Percentiles rank a stretch among this genome's conserved stretches.
Conservation (phyloP, 805 yeast species). For the Huiozyma sinensis region DNA sequence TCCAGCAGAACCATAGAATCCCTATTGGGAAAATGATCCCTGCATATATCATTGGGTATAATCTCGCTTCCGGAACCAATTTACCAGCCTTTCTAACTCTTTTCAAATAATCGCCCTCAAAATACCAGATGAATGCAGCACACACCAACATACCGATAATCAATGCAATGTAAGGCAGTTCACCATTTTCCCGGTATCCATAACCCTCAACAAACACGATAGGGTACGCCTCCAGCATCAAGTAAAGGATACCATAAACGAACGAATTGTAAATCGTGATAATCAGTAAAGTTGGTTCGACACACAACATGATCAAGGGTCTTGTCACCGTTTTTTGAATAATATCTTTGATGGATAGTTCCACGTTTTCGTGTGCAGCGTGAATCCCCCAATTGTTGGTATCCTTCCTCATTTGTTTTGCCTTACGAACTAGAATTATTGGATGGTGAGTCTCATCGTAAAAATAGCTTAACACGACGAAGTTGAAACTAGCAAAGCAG, state of each 20-base stretch:
- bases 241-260: conserved; percentile 68
- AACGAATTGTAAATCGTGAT: conserved; percentile 65
- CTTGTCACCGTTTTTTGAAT: conserved; percentile 52
- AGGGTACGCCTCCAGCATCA: conserved; percentile 68
- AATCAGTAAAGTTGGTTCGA: conserved; percentile 64
- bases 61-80: conserved; percentile 67
- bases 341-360: conserved; percentile 47
- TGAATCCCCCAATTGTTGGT: conserved; percentile 79
- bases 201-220: conserved; percentile 56
- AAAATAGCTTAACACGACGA: conserved; percentile 29
- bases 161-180: conserved; percentile 72
- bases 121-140: conserved; percentile 39
- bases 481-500: conserved; percentile 30
- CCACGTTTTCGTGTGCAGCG: conserved; percentile 62
- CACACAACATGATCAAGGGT: conserved; percentile 55
- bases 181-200: conserved; percentile 38
- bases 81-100: conserved; percentile 44
- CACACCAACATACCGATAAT: conserved; percentile 49
- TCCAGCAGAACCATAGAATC: conserved; percentile 79
- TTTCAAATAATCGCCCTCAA: conserved; percentile 43
- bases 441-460: conserved; percentile 41
- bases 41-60: conserved; percentile 67
- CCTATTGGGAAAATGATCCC: conserved; percentile 66
- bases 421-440: conserved; percentile 38
- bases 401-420: conserved; percentile 46